A percentile compares a stretch with the other conserved stretches of the same genome.
Conservation (phyloP, 306 rosid genomes). For the Castanea mollissima region DNA sequence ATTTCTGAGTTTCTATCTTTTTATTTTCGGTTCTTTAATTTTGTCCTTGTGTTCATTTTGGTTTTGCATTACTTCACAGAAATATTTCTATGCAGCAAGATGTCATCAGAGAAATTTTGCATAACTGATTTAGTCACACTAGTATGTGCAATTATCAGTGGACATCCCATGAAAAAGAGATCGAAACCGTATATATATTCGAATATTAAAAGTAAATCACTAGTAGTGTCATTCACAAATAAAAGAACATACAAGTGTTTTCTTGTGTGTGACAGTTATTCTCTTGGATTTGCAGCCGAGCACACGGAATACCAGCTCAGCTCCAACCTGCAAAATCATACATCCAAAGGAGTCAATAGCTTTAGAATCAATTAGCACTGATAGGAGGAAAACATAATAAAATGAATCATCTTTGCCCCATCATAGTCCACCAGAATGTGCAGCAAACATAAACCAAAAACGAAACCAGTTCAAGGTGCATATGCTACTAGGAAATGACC, state of each 20-base stretch:
- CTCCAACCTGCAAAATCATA: conserved; percentile 67
- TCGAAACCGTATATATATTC: not conserved
- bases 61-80: not conserved
- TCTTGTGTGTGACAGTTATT: conserved; percentile 94
- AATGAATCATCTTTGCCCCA: conserved; percentile 10
- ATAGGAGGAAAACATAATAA: not conserved
- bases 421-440: conserved; percentile 15
- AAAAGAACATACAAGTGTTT: conserved; percentile 71
- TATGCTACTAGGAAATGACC: conserved; percentile 43
- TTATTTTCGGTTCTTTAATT: too few species aligned
- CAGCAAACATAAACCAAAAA: not conserved
- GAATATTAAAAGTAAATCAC: not conserved
- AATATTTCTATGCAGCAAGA: not conserved
- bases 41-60: too few species aligned
- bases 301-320: conserved; percentile 81
- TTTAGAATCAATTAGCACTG: not conserved
- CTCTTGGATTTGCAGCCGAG: conserved; percentile 97
- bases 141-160: not conserved
- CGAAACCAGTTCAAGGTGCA: not conserved
- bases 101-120: not conserved
- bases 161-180: not conserved
- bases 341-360: conserved; percentile 27
- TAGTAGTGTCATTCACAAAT: not conserved
- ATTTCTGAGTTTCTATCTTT: too few species aligned
- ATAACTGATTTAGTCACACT: not conserved